A percentile compares a stretch with the other conserved stretches of the same genome.
phyloP scores from a whole-genome alignment of 2,329 filamentous ascomycete species.

The Calonectria honghensis region DNA sequence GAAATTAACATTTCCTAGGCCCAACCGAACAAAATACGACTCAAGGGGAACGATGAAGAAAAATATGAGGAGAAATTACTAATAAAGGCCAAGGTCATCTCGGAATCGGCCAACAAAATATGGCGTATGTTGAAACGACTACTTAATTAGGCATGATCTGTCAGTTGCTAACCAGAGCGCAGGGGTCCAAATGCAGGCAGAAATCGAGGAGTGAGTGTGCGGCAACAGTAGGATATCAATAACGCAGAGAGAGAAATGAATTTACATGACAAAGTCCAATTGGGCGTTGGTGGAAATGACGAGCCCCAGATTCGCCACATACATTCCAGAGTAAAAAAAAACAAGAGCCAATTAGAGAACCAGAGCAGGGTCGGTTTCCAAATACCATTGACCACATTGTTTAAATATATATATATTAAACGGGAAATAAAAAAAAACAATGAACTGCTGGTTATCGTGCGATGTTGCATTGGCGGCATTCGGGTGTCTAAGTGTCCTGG shows the following conservation, averaged over 20 bases:
- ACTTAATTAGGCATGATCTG: neutral
- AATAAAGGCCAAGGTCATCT: slow-evolving; percentile 80
- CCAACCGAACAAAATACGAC: slow-evolving; percentile 78
- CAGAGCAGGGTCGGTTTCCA: neutral
- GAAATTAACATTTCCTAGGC: slow-evolving; percentile 65
- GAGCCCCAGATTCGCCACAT: neutral
- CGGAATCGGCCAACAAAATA: slow-evolving; percentile 79
- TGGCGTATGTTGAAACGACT: slow-evolving; percentile 73
- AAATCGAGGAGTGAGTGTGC: slow-evolving; percentile 65
- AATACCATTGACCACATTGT: neutral
- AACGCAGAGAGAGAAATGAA: slow-evolving; percentile 4
- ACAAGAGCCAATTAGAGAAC: neutral
- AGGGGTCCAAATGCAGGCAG: slow-evolving; percentile 72
- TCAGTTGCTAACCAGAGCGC: slow-evolving; percentile 42
- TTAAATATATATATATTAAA: neutral
- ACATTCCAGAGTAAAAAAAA: neutral
- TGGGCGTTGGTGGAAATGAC: neutral
- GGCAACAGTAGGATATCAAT: neutral
- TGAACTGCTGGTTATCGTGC: neutral
- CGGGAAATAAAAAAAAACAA: neutral
- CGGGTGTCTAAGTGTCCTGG: slow-evolving; percentile 32
- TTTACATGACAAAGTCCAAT: neutral
- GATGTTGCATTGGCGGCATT: slow-evolving; percentile 8
- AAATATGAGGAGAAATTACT: slow-evolving; percentile 79
- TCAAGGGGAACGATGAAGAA: slow-evolving; percentile 72